These are phyloP conservation scores for Byssochlamys sp. DNA, from an alignment of 2,329 filamentous ascomycete species.

Conservation along the genomic window DNA sequence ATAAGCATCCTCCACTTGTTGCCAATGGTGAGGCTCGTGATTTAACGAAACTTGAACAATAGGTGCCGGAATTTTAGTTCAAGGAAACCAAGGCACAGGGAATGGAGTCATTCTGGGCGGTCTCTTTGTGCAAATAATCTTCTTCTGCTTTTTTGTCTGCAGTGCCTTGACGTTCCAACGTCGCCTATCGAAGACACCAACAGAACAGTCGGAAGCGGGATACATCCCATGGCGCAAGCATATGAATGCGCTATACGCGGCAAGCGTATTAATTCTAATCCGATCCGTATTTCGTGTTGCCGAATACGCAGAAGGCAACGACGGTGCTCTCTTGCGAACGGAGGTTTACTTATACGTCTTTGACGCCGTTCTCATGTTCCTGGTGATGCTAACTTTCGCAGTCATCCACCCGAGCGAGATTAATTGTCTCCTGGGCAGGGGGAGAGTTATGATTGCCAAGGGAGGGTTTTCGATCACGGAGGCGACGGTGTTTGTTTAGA, in stretches of 20 bases:
- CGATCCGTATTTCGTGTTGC: slow-evolving; percentile 14
- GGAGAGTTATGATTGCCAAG: slow-evolving; percentile 10
- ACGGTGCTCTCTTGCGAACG: slow-evolving; percentile 11
- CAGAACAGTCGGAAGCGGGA: slow-evolving; percentile 13
- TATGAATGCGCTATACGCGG: slow-evolving; percentile 20
- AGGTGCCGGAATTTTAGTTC: slow-evolving; percentile 20
- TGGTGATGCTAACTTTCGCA: neutral
- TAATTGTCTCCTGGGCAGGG: neutral
- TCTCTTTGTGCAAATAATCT: slow-evolving; percentile 22
- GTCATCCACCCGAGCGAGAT: slow-evolving; percentile 2
- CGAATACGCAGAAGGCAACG: slow-evolving; percentile 13
- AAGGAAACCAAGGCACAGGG: slow-evolving; percentile 11
- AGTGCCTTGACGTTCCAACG: slow-evolving; percentile 15
- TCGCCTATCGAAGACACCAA: slow-evolving; percentile 22
- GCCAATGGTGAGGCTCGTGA: neutral
- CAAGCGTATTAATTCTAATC: slow-evolving; percentile 11
- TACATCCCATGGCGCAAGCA: slow-evolving; percentile 25
- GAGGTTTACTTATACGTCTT: slow-evolving; percentile 16
- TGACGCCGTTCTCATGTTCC: slow-evolving; percentile 13
- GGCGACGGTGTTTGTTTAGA: slow-evolving; percentile 5
- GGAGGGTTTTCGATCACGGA: slow-evolving; percentile 10
- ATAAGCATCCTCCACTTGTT: neutral
- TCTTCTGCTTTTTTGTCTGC: slow-evolving; percentile 22
- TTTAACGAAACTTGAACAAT: slow-evolving; percentile 1
- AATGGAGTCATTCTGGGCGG: slow-evolving; percentile 21